phyloP scores from a whole-genome alignment of 2,329 filamentous ascomycete genomes.

The Thyridium curvatum region DNA sequence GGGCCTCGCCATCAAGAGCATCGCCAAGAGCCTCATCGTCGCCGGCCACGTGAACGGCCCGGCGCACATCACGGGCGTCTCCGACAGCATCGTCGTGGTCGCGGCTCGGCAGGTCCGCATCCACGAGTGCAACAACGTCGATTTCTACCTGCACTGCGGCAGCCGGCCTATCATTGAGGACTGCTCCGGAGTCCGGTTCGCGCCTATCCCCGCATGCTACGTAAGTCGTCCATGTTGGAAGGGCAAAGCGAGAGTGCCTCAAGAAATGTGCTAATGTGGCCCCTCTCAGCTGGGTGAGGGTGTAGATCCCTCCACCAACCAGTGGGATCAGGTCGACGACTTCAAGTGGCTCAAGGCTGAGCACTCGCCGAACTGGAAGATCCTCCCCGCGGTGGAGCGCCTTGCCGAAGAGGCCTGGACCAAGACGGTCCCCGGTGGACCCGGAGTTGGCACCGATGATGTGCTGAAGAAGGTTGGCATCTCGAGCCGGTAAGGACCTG shows the following conservation, averaged over 20 bases:
- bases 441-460: constrained; percentile 55
- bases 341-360: constrained; percentile 94
- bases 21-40: constrained; percentile 66
- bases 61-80: constrained; percentile 72
- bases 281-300: constrained; percentile 16
- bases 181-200: constrained; percentile 72
- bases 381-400: constrained; percentile 55
- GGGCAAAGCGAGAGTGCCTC: constrained; percentile 9
- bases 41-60: constrained; percentile 75
- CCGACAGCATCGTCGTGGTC: constrained; percentile 70
- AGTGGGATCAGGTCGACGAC: constrained; percentile 89
- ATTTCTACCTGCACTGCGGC: constrained; percentile 74
- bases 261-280: constrained; percentile 14
- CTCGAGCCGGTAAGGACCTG: constrained; percentile 7
- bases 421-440: constrained; percentile 57
- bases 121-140: constrained; percentile 76
- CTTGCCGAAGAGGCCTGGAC: constrained; percentile 63
- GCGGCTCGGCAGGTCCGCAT: constrained; percentile 84
- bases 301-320: constrained; percentile 43
- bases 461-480: constrained; percentile 52
- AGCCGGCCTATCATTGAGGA: constrained; percentile 94
- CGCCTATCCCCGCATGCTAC: constrained; percentile 63
- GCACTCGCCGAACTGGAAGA: constrained; percentile 80
- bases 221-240: constrained; percentile 55
- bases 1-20: constrained; percentile 59